Evolutionary conservation across 129 eudicot genomes (phyloP), one percentile per base, ranked within the genome.

Genomic region (Lonicera japonica): DNA sequence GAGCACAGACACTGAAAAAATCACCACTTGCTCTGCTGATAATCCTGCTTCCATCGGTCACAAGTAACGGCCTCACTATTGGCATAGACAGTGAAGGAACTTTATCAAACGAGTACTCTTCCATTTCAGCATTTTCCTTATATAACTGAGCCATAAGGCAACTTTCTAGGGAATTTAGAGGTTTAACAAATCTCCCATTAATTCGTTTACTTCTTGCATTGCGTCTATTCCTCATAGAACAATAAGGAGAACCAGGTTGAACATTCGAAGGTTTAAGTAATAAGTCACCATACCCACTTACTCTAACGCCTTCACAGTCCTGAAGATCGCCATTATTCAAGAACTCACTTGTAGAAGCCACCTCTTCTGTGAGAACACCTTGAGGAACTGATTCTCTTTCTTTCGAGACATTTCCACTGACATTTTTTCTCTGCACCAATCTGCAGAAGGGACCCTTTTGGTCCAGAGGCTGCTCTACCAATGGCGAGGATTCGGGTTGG

Each of bases 81-180:
- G 77, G 86, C 61, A 56, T 67, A 54, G 79, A 70, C 14, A 70
- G 79, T 17, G 82, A 75, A 55, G 61, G 57, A 43, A 63, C 10
- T 4, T 79, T 19, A 62, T 57, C 50, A 8, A 56, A 47, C 14
- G 66, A 58, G 61, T 73, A 69, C 45, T 79, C 89, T 46, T 85
- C 88, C 77, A 67, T 57, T 65, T 80, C 83, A 53, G 65, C 80
- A 58, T 77, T 80, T 34, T 80, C 90, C 59, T 60, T 70, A 64
- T 77, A 83, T 62, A 89, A 72, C 74, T 89, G 95, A 78, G 96
- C 95, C 89, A 85, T 76, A 21, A 88, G 74, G 68, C 96, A 85
- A 60, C 91, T 85, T 61, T 92, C 89, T 54, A 85, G 79, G 19
- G 96, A 88, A 63, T 56, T 87, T 59, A 69, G 58, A 25, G 86